These are phyloP conservation scores for Hyaloscypha bicolor DNA, from an alignment of 495 filamentous ascomycete species.

Conservation along the genomic window DNA sequence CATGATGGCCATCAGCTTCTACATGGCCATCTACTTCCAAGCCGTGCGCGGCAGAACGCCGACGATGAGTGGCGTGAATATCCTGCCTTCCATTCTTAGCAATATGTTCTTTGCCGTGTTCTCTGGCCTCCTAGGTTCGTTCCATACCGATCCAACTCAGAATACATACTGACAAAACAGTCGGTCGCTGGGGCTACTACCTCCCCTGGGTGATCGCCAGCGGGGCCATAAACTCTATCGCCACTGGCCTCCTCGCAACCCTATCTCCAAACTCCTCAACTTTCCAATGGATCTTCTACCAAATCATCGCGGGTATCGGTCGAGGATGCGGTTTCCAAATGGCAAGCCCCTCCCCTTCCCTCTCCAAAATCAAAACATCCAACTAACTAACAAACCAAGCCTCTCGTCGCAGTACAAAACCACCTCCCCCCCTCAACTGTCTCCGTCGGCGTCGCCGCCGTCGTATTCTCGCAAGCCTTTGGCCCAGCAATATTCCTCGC, in stretches of 20 bases:
- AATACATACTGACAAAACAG: background rate
- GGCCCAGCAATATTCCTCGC: conserved; percentile 36
- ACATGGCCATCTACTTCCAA: conserved; percentile 69
- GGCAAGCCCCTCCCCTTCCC: conserved; percentile 2
- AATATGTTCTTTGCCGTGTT: conserved; percentile 50
- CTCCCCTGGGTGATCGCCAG: conserved; percentile 14
- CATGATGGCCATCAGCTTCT: conserved; percentile 45
- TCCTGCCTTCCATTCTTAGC: conserved; percentile 51
- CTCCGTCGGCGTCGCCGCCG: conserved; percentile 33
- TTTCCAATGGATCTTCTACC: conserved; percentile 26
- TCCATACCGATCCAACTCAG: background rate
- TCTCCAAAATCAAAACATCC: background rate
- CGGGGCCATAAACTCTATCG: conserved; percentile 30
- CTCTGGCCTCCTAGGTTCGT: conserved; percentile 40
- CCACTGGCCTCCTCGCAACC: conserved; percentile 37
- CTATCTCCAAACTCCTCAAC: conserved; percentile 19
- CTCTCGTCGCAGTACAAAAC: conserved; percentile 40
- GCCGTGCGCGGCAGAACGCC: conserved; percentile 52
- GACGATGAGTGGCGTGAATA: conserved; percentile 49
- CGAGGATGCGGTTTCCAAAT: conserved; percentile 23
- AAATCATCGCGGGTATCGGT: conserved; percentile 21
- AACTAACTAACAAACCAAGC: background rate
- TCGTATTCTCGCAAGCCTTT: conserved; percentile 37
- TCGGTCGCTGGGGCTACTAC: conserved; percentile 61
- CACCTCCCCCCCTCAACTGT: conserved; percentile 26